These are phyloP conservation scores for Pulveroboletus sp. DNA, from an alignment of 768 basidiomycete species.

Conservation along the genomic window DNA sequence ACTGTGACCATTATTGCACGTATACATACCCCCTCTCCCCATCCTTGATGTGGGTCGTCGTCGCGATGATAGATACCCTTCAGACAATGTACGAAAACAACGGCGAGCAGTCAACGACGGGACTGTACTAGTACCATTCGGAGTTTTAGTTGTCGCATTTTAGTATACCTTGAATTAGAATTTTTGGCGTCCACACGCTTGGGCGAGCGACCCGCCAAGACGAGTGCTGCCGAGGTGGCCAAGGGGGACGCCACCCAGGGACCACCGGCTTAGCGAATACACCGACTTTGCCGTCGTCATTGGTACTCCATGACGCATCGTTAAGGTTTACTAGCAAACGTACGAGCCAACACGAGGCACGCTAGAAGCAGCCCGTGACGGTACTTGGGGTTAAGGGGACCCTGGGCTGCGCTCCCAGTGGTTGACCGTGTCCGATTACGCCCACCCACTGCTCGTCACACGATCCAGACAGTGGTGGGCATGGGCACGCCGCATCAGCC, in stretches of 20 bases:
- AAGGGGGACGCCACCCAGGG: conserved; percentile 31
- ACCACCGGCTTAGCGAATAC: conserved; percentile 14
- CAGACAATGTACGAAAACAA: conserved; percentile 27
- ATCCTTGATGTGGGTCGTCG: conserved; percentile 20
- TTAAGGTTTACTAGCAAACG: conserved; percentile 18
- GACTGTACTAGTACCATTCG: conserved; percentile 33
- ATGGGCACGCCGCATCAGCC: neutral
- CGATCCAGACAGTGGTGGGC: neutral
- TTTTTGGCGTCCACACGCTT: conserved; percentile 22
- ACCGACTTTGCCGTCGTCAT: conserved; percentile 10
- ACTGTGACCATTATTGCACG: conserved; percentile 30
- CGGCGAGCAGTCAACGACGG: conserved; percentile 25
- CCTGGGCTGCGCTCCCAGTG: too few relatives aligned
- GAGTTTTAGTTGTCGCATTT: conserved; percentile 30
- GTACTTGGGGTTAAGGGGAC: conserved; percentile 24
- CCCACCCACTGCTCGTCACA: neutral
- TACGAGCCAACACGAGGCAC: conserved; percentile 23
- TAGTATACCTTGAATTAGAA: conserved; percentile 38
- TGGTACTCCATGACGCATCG: conserved; percentile 3
- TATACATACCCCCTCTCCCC: conserved; percentile 21
- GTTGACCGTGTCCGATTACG: too few relatives aligned
- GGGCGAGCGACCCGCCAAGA: neutral
- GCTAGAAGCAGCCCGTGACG: conserved; percentile 25
- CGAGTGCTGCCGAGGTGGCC: conserved; percentile 15
- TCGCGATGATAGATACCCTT: conserved; percentile 34